These are phyloP conservation scores for Exophiala calicioides DNA, from an alignment of 2,329 filamentous ascomycete genomes.

Conservation along the genomic window DNA sequence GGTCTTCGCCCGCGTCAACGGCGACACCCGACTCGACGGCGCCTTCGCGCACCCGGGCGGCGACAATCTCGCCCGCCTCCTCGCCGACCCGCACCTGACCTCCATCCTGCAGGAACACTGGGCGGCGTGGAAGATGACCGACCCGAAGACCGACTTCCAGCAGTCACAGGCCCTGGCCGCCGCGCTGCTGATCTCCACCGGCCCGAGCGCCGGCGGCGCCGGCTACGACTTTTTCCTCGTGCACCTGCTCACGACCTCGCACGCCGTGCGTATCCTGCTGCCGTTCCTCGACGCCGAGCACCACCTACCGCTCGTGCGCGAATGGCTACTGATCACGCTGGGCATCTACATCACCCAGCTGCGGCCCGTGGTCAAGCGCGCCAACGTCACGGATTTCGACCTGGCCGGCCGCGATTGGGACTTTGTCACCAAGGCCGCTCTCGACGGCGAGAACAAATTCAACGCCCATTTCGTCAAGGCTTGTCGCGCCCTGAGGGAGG, in stretches of 20 bases:
- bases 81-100: constrained; percentile 67
- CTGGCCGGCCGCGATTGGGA: constrained; percentile 71
- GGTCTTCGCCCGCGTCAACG: constrained; percentile 68
- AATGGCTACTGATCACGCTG: constrained; percentile 87
- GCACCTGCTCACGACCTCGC: constrained; percentile 79
- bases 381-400: constrained; percentile 57
- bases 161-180: constrained; percentile 63
- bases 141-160: constrained; percentile 73
- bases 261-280: constrained; percentile 83
- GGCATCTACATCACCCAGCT: constrained; percentile 74
- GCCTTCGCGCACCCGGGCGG: constrained; percentile 61
- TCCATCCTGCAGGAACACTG: constrained; percentile 74
- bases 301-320: constrained; percentile 71
- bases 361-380: constrained; percentile 67
- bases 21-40: constrained; percentile 69
- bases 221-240: constrained; percentile 81
- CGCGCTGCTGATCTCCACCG: constrained; percentile 43
- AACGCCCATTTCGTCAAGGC: constrained; percentile 89
- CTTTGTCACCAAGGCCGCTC: constrained; percentile 69
- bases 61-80: constrained; percentile 67
- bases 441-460: constrained; percentile 66
- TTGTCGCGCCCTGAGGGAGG: constrained; percentile 72
- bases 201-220: constrained; percentile 36
- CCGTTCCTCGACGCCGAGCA: constrained; percentile 72
- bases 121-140: constrained; percentile 77